Conservation (phyloP, 2,329 filamentous ascomycete genomes). For the Fusarium sp. region DNA sequence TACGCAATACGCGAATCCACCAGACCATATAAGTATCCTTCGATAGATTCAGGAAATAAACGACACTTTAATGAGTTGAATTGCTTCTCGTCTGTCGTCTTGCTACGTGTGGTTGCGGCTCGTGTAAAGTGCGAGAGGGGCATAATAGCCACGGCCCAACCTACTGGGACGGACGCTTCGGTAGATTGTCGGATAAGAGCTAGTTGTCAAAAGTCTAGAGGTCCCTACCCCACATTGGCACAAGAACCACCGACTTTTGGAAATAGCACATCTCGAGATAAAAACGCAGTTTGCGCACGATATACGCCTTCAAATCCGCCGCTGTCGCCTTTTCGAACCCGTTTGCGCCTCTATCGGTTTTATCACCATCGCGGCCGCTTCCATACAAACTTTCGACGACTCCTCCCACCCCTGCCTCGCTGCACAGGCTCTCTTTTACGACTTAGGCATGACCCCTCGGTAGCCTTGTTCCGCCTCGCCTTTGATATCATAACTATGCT, state of each 20-base stretch:
- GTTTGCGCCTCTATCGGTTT: constrained; percentile 5
- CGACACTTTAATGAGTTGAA: neutral
- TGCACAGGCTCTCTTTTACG: constrained; percentile 27
- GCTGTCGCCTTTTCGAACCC: constrained; percentile 15
- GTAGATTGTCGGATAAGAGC: too few relatives aligned
- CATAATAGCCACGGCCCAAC: constrained; percentile 28
- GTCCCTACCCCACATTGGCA: constrained; percentile 49
- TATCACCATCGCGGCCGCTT: neutral
- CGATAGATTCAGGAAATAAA: neutral
- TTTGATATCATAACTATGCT: constrained; percentile 53
- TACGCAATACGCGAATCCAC: neutral
- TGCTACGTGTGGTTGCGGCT: constrained; percentile 8
- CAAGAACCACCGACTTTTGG: constrained; percentile 54
- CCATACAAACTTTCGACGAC: constrained; percentile 15
- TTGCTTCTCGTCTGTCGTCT: neutral
- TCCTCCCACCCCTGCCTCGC: constrained; percentile 19
- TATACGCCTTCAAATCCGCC: constrained; percentile 31
- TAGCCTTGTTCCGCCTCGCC: constrained; percentile 52
- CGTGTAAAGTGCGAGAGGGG: constrained; percentile 27
- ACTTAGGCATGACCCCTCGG: constrained; percentile 54
- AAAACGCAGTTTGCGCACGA: constrained; percentile 48
- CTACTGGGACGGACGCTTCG: neutral
- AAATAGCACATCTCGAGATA: constrained; percentile 48
- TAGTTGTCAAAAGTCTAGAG: too few relatives aligned
- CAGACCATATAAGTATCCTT: neutral